These are phyloP conservation scores for Cyclostephanos tholiformis DNA, from an alignment of 108 stramenopile genomes.

Conservation along the genomic window DNA sequence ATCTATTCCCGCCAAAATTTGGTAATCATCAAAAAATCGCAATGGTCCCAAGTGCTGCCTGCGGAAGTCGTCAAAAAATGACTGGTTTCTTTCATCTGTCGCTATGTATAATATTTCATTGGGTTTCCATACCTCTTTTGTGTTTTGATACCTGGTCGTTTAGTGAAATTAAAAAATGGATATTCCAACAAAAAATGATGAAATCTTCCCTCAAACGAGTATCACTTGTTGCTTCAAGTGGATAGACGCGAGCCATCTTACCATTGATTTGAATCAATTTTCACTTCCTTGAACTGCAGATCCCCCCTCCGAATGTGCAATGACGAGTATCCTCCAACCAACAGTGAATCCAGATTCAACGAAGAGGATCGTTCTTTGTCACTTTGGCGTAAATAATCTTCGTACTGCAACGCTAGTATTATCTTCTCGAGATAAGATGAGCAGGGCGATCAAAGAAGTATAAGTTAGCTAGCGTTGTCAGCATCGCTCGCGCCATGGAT, in stretches of 20 bases:
- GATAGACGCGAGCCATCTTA: slow-evolving; percentile 6
- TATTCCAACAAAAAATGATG: neutral
- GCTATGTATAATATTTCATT: slow-evolving; percentile 81
- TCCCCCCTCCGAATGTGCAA: slow-evolving; percentile 61
- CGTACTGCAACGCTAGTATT: slow-evolving; percentile 75
- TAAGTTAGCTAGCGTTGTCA: too few relatives aligned
- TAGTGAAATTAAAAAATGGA: neutral
- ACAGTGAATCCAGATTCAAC: slow-evolving; percentile 35
- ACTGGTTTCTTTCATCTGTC: slow-evolving; percentile 80
- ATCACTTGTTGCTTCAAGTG: neutral
- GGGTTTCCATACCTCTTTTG: slow-evolving; percentile 48
- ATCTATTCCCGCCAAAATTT: slow-evolving; percentile 52
- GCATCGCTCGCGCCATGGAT: too few relatives aligned
- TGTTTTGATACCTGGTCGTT: slow-evolving; percentile 33
- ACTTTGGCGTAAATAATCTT: slow-evolving; percentile 41
- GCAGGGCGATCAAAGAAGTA: too few relatives aligned
- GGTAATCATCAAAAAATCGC: slow-evolving; percentile 80
- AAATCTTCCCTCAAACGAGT: neutral
- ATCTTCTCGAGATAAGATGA: slow-evolving; percentile 43
- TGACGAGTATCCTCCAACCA: slow-evolving; percentile 55
- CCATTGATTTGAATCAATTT: slow-evolving; percentile 41
- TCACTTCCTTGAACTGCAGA: slow-evolving; percentile 50
- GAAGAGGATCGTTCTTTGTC: slow-evolving; percentile 8
- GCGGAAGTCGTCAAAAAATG: slow-evolving; percentile 80
- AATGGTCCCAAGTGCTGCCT: slow-evolving; percentile 58